phyloP scores from a whole-genome alignment of 2,329 filamentous ascomycete species.

The Didymella pomorum region DNA sequence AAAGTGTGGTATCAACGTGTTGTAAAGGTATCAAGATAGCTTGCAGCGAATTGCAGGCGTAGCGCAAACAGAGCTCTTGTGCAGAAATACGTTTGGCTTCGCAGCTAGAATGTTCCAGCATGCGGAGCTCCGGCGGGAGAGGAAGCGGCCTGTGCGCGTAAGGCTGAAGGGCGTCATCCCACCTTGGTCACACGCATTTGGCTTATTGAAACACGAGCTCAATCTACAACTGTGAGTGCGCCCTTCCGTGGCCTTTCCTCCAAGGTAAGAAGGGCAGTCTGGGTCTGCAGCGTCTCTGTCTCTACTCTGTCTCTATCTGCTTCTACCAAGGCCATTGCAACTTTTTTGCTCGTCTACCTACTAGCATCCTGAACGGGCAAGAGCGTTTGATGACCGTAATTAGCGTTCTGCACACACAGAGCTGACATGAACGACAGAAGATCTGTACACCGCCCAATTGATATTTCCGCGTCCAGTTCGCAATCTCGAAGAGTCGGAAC shows the following conservation, averaged over 20 bases:
- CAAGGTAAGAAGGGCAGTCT: too few relatives aligned
- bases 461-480: neutral
- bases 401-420: neutral
- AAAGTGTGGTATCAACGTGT: slow-evolving; percentile 10
- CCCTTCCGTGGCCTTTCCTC: neutral
- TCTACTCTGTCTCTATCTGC: neutral
- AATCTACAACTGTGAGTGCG: neutral
- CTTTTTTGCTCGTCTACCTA: neutral
- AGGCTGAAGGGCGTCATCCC: slow-evolving; percentile 40
- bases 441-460: neutral
- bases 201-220: neutral
- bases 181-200: slow-evolving; percentile 15
- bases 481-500: neutral
- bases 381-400: neutral
- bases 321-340: neutral
- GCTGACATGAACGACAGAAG: neutral
- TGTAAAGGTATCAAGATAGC: slow-evolving; percentile 9
- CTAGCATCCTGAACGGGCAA: neutral
- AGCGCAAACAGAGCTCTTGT: slow-evolving; percentile 34
- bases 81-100: slow-evolving; percentile 44
- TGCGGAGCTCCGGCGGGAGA: slow-evolving; percentile 34
- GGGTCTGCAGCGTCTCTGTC: neutral
- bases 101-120: slow-evolving; percentile 49
- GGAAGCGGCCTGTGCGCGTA: slow-evolving; percentile 27
- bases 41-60: slow-evolving; percentile 19